A percentile compares a stretch with the other conserved stretches of the same genome.
phyloP scores from a whole-genome alignment of 257 asterid genomes.

The Gynochthodes officinalis region DNA sequence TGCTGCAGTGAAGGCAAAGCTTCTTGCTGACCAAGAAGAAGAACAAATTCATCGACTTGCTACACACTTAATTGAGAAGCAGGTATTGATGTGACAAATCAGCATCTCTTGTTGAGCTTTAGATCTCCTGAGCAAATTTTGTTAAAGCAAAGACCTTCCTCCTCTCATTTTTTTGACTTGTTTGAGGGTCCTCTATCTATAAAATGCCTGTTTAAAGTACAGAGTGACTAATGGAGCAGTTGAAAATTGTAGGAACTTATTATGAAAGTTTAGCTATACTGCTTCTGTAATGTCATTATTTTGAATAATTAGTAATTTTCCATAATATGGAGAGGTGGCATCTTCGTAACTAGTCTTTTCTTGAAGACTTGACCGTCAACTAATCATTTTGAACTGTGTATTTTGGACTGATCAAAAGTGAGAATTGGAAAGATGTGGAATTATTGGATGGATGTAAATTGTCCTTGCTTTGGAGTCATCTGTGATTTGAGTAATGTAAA shows the following conservation, averaged over 20 bases:
- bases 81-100: slow-evolving; percentile 45
- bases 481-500: neutral
- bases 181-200: neutral
- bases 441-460: neutral
- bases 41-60: slow-evolving; percentile 81
- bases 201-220: neutral
- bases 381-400: neutral
- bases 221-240: neutral
- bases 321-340: neutral
- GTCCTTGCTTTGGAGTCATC: neutral
- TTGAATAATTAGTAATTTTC: neutral
- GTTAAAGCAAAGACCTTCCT: neutral
- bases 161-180: neutral
- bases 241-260: neutral
- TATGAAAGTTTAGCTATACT: neutral
- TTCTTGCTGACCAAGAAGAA: slow-evolving; percentile 95
- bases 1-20: slow-evolving; percentile 94
- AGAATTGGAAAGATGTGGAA: neutral
- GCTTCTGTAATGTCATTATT: neutral
- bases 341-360: neutral
- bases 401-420: neutral
- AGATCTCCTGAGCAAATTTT: neutral
- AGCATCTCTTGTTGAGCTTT: neutral
- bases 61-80: slow-evolving; percentile 65
- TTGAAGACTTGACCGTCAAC: neutral